Evolutionary conservation across 345 rosid genomes (phyloP), one percentile per base, ranked within the genome.

Genomic region (Bruguiera gymnorhiza): DNA sequence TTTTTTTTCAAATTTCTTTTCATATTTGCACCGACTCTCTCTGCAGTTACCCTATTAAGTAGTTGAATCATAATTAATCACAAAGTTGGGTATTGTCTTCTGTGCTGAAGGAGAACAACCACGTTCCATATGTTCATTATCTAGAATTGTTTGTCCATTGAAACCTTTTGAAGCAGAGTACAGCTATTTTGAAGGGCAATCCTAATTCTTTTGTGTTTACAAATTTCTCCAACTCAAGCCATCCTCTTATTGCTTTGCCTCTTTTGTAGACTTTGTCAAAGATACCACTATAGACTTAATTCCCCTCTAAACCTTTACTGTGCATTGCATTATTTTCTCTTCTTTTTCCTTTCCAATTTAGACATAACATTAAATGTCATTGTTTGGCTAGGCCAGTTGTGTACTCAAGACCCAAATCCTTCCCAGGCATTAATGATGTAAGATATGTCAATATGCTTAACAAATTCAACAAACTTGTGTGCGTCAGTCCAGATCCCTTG

Each of bases 381-480:
- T 70, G 30, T 43, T 70, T 27, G 16, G 54, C 27, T 10, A 48
- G 10, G 65, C 18, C 18, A 5, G 37, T 59, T 43, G 27, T 24
- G 24, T 39, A 30, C 16, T 68, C 13, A 39, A 43, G 26, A 48
- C 21, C 23, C 64, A 30, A 46, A 53, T 23, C 50, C 70, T 36
- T 19, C 23, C 5, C 21, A 71, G 13, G 11, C 13, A 37, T 6
- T 13, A 43, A 29, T 67, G 53, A 69, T 46, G 72, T 53, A 72
- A 60, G 51, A 36, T 31, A 26, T 62, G 69, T 58, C 55, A 24
- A 52, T 30, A 24, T 15, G 15, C 9, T 8, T 66, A 36, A 31
- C n/a, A 20, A 52, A 62, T 19, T 36, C 39, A 62, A 30, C 60
- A 75, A 53, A 65, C 58, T 64, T 23, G 27, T 24, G 20, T 32